Percentiles rank a stretch among this genome's conserved stretches.
phyloP scores from a whole-genome alignment of 108 stramenopile species.

The Fragilaria crotonensis region DNA sequence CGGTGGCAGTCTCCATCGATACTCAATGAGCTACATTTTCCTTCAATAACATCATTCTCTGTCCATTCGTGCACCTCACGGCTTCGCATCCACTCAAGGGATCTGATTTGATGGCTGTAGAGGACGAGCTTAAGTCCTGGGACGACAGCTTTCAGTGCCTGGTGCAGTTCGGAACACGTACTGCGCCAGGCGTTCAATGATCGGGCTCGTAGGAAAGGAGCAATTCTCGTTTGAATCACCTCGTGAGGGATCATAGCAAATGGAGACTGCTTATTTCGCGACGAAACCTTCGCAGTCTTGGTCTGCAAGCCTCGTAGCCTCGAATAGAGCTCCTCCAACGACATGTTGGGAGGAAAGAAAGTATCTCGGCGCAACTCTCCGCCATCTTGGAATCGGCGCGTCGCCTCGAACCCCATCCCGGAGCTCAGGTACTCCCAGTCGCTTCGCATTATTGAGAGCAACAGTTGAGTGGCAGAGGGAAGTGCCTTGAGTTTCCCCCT shows the following conservation, averaged over 20 bases:
- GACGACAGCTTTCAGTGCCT: slow-evolving; percentile 34
- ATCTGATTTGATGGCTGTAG: slow-evolving; percentile 65
- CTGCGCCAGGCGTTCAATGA: slow-evolving; percentile 45
- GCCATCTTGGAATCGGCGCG: background rate
- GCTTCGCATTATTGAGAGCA: slow-evolving; percentile 50
- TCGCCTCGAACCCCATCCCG: background rate
- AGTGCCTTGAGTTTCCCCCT: slow-evolving; percentile 11
- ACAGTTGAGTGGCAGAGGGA: slow-evolving; percentile 37
- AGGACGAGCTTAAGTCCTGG: slow-evolving; percentile 61
- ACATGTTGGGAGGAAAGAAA: slow-evolving; percentile 50
- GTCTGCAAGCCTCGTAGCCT: slow-evolving; percentile 27
- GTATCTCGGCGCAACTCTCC: background rate
- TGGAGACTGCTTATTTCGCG: slow-evolving; percentile 5
- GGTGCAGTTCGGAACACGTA: slow-evolving; percentile 41
- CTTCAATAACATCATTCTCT: slow-evolving; percentile 19
- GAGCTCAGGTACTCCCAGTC: slow-evolving; percentile 41
- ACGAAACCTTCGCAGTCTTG: background rate
- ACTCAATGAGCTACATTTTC: background rate
- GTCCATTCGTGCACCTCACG: slow-evolving; percentile 40
- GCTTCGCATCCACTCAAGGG: slow-evolving; percentile 68
- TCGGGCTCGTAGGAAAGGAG: slow-evolving; percentile 43
- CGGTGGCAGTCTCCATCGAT: slow-evolving; percentile 48
- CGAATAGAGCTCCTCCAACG: slow-evolving; percentile 50
- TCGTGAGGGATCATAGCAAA: slow-evolving; percentile 38
- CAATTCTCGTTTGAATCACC: slow-evolving; percentile 39